Base-by-base conservation (phyloP, 1,284 basidiomycete species). In the Leccinum fuscescens region DNA sequence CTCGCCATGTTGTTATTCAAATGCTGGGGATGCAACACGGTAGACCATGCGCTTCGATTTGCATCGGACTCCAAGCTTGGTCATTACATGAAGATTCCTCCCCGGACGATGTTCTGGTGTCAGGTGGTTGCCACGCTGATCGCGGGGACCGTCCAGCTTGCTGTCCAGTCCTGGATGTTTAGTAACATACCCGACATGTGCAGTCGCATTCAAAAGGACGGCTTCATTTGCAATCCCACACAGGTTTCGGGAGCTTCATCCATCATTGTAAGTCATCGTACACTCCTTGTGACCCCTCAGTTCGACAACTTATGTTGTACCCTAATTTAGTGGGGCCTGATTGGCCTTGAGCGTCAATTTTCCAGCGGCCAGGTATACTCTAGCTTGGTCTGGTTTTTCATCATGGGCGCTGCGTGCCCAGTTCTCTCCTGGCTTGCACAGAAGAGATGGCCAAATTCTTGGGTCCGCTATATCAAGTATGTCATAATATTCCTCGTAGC, bases 61-160 rank as follows among this genome's bases (percentile, higher is more conserved):
- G 69, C 78, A 3, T 71, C 73, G 3, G 82, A 84, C 61, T 72
- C 77, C 54, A 82, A 81, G 64, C 72, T 82, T 29, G 79, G 24
- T 6, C 79, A 82, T 61, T 82, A 82, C 68, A 82, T 81, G 76
- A 84, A 84, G 70, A 66, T 83, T 39, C 77, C 80, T 3, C 82
- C 82, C 8, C 77, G 79, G 22, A 62, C 74, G 1, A 78, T 80
- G 70, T 82, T 82, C 61, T 69, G 64, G 57, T 74, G 74, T 49
- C 81, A 84, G 60, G 62, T 81, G n/a, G 65, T 78, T 44, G 80
- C 79, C n/a, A 76, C 76, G 1, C 63, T 79, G 7, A 64, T 84
- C 27, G 73, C 76, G 0, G 77, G 74, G 20, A 77, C 79, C 17
- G 73, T 73, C n/a, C 77, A 78, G 60, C 70, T 80, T 33, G 72